Evolutionary conservation across 83 land plant genomes (phyloP), one percentile per base, ranked within the genome.

Genomic region (Picea engelmannii): DNA sequence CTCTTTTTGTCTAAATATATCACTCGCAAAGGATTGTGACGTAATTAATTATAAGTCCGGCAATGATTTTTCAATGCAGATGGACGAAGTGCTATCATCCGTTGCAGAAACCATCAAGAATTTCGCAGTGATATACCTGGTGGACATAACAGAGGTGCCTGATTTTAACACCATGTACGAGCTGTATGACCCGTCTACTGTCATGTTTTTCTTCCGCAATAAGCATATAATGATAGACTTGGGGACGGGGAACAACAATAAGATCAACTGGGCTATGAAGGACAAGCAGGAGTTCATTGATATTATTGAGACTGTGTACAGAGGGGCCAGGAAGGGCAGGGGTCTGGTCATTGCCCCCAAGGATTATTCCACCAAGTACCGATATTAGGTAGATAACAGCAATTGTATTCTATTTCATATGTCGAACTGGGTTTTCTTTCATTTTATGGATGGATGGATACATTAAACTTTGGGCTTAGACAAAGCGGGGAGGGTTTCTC

Each of bases 111-210:
- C 98, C n/a, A 90, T 96, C 11, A 96, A 96, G 89, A 96, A 96
- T 82, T 96, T 96, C 84, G 99, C 98, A 59, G 99, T 96, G 63
- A 92, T 95, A 11, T 95, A 96, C 80, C 92, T 95, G 42, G 99
- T 96, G 62, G 99, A 96, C 83, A 96, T 95, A 47, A 93, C 95
- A 10, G 98, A 96, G 84, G 98, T 96, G 25, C 98, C 98, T 0
- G 99, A 96, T 80, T 96, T 96, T 88, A 96, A 96, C 89, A 95
- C 98, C 12, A 96, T 96, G 99, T 96, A 96, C 76, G 99, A 96
- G 90, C 80, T 96, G 38, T 96, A 96, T 76, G 99, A 96, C 73
- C 99, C 99, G 0, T 95, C 98, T 35, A 96, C 99, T 0, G 87
- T 96, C 78, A 96, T 96, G 99, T 95, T 96, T 91, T 96, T 96